A percentile compares a stretch with the other conserved stretches of the same genome.
Conservation (phyloP, 2,329 filamentous ascomycete species). For the Aureobasidium melanogenum region DNA sequence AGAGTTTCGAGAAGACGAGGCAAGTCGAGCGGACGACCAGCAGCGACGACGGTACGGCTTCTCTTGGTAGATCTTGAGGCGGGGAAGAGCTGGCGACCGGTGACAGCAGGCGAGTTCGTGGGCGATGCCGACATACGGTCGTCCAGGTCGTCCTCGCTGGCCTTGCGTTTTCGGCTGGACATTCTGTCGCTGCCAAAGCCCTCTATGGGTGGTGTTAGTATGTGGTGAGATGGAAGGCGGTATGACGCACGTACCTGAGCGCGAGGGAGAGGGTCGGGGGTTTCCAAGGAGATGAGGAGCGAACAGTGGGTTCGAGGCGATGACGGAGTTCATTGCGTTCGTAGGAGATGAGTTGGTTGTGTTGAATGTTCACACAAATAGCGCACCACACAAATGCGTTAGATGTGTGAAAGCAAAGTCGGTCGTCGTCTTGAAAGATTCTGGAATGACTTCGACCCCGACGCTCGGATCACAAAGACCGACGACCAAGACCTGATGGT, state of each 20-base stretch:
- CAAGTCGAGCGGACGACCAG: constrained; percentile 54
- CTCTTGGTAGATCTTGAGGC: constrained; percentile 60
- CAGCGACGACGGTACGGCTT: constrained; percentile 56
- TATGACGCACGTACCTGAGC: constrained; percentile 42
- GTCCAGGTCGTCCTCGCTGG: constrained; percentile 49
- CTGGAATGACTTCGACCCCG: background rate
- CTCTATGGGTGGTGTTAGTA: constrained; percentile 21
- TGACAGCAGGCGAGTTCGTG: constrained; percentile 66
- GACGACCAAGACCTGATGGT: background rate
- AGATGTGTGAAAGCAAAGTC: background rate
- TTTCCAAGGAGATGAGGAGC: constrained; percentile 55
- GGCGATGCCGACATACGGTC: constrained; percentile 91
- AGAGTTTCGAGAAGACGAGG: constrained; percentile 88
- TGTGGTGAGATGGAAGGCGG: constrained; percentile 14
- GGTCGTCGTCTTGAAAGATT: background rate
- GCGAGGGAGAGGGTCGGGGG: constrained; percentile 50
- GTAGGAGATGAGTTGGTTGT: background rate
- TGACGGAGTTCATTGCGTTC: constrained; percentile 52
- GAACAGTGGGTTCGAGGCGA: constrained; percentile 47
- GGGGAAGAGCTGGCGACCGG: constrained; percentile 43
- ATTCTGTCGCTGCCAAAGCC: constrained; percentile 33
- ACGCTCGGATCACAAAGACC: background rate
- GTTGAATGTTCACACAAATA: background rate
- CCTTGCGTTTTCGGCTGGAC: constrained; percentile 72
- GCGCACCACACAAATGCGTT: constrained; percentile 10